Conservation (phyloP, 805 yeast genomes). For the Torulaspora microellipsoides region DNA sequence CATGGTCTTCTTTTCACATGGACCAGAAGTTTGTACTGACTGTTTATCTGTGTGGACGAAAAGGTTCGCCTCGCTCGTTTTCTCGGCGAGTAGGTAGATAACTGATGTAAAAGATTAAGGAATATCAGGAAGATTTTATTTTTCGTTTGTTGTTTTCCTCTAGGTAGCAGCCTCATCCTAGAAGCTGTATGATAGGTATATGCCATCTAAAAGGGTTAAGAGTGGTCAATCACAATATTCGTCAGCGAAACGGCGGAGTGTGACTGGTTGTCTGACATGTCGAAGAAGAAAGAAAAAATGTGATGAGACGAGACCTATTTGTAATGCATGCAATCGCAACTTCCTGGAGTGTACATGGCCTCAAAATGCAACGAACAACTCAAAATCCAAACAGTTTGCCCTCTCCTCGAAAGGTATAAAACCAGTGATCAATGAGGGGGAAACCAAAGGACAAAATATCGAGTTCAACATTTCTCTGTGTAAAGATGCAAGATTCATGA, state of each 20-base stretch:
- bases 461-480: conserved; percentile 2
- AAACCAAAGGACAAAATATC: not conserved
- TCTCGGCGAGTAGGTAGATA: no score
- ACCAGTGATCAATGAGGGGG: not conserved
- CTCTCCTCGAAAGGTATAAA: not conserved
- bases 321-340: conserved; percentile 10
- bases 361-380: not conserved
- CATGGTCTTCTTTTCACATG: no score
- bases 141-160: no score
- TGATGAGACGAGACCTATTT: conserved; percentile 9
- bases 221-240: not conserved
- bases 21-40: not conserved
- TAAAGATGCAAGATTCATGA: conserved; percentile 2
- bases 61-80: not conserved
- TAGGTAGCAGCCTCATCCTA: no score
- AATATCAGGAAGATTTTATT: no score
- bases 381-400: not conserved
- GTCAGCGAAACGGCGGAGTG: conserved; percentile 4
- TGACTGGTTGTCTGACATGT: conserved; percentile 11
- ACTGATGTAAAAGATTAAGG: no score
- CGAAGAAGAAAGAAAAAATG: conserved; percentile 12
- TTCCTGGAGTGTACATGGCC: conserved; percentile 12
- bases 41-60: not conserved
- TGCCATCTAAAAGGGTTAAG: not conserved
- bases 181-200: not conserved